Evolutionary conservation across 345 rosid genomes (phyloP).

Genomic region (Hibiscus syriacus): DNA sequence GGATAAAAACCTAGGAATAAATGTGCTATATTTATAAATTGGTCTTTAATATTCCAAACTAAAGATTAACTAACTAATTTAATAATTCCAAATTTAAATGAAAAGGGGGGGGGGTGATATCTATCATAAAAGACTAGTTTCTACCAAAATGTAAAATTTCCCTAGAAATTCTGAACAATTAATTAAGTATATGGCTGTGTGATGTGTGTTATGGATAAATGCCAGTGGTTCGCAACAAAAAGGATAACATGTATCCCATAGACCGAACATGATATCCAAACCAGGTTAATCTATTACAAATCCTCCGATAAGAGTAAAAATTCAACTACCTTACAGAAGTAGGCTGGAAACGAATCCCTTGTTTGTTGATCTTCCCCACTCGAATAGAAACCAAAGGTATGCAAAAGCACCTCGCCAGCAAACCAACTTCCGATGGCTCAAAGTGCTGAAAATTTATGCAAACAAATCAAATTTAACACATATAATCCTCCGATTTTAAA

Average conservation of each 20-base stretch:
- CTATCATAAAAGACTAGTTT: background rate
- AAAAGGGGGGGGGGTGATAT: no score
- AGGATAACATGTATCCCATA: no score
- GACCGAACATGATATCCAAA: no score
- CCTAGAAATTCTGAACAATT: no score
- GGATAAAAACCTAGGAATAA: background rate
- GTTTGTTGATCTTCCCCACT: slow-evolving; percentile 78
- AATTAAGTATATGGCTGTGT: no score
- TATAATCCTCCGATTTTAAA: background rate
- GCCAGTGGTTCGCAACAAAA: no score
- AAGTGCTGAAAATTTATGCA: slow-evolving; percentile 45
- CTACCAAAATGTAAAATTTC: background rate
- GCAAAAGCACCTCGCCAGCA: slow-evolving; percentile 89
- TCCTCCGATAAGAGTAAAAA: background rate
- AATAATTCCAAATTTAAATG: background rate
- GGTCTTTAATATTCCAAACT: background rate
- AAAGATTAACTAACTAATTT: background rate
- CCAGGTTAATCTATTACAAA: background rate
- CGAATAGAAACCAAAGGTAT: slow-evolving; percentile 88
- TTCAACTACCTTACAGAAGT: slow-evolving; percentile 58
- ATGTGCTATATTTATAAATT: background rate
- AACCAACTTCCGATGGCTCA: slow-evolving; percentile 87
- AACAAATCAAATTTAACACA: background rate
- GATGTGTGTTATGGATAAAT: no score
- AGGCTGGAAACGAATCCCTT: slow-evolving; percentile 59